These are phyloP conservation scores for Mycosphaerelloides madeirae DNA, from an alignment of 2,329 filamentous ascomycete genomes.

Conservation along the genomic window DNA sequence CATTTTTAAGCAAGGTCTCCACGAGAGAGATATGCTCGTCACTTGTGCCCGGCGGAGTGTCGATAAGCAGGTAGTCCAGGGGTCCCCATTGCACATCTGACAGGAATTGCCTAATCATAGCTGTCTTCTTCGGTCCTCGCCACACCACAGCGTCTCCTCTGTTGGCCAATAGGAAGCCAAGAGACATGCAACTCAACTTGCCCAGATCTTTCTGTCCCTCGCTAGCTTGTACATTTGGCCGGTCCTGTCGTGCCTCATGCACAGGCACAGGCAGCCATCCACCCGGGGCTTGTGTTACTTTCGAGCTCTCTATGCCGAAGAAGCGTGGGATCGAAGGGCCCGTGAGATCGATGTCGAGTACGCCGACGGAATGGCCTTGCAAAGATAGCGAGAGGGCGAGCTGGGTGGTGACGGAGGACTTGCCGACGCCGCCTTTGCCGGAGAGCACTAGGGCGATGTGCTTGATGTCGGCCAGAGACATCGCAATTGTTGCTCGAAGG, in stretches of 20 bases:
- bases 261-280: slow-evolving; percentile 90
- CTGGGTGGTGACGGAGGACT: slow-evolving; percentile 96
- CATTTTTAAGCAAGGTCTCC: slow-evolving; percentile 53
- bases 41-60: slow-evolving; percentile 92
- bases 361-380: slow-evolving; percentile 81
- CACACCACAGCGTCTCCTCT: slow-evolving; percentile 92
- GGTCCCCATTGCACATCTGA: slow-evolving; percentile 84
- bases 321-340: slow-evolving; percentile 95
- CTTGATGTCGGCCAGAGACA: slow-evolving; percentile 67
- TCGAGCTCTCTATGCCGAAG: slow-evolving; percentile 81
- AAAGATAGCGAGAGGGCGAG: slow-evolving; percentile 84
- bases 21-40: slow-evolving; percentile 96
- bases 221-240: slow-evolving; percentile 6
- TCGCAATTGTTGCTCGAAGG: too few species aligned
- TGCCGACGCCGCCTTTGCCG: slow-evolving; percentile 95
- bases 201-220: slow-evolving; percentile 44
- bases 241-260: slow-evolving; percentile 50
- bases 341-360: slow-evolving; percentile 93
- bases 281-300: slow-evolving; percentile 84
- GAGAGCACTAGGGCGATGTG: slow-evolving; percentile 82
- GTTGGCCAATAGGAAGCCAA: slow-evolving; percentile 81
- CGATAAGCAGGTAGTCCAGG: slow-evolving; percentile 88
- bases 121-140: slow-evolving; percentile 97
- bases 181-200: slow-evolving; percentile 76
- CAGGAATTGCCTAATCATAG: slow-evolving; percentile 96